phyloP scores from a whole-genome alignment of 331 rosid genomes.

The Quercus phellos region DNA sequence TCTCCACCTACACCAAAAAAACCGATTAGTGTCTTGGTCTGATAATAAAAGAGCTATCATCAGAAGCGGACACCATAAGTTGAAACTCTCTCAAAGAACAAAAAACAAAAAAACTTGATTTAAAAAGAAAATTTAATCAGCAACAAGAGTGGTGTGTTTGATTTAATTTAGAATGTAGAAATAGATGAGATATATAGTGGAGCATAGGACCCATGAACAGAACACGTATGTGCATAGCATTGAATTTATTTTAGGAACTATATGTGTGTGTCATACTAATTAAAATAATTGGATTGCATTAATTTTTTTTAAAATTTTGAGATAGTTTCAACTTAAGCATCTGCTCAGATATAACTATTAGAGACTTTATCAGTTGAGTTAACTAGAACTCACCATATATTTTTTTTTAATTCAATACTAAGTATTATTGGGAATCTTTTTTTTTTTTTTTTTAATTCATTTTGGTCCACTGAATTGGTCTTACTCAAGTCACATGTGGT shows the following conservation, averaged over 20 bases:
- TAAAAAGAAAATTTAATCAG: background rate
- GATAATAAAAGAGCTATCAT: too few species aligned
- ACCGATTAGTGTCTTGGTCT: accelerated
- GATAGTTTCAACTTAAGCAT: too few species aligned
- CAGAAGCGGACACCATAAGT: accelerated
- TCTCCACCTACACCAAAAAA: too few species aligned
- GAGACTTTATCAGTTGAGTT: accelerated
- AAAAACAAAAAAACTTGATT: too few species aligned
- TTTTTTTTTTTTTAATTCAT: background rate
- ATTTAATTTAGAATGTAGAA: background rate
- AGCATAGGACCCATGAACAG: background rate
- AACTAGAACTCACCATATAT: accelerated
- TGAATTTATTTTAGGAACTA: background rate
- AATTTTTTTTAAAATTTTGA: too few species aligned
- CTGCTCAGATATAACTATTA: accelerated
- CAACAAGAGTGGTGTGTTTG: background rate
- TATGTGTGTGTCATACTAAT: background rate
- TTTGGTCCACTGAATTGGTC: slow-evolving; percentile 2
- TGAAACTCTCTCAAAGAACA: too few species aligned
- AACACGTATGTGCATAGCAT: slow-evolving; percentile 6
- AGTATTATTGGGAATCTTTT: background rate
- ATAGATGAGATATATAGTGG: background rate
- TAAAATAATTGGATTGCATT: background rate
- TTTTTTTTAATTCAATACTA: background rate
- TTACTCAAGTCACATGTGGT: slow-evolving; percentile 23